Evolutionary conservation across 2,329 filamentous ascomycete genomes (phyloP).

Genomic region (Huntiella bhutanensis): DNA sequence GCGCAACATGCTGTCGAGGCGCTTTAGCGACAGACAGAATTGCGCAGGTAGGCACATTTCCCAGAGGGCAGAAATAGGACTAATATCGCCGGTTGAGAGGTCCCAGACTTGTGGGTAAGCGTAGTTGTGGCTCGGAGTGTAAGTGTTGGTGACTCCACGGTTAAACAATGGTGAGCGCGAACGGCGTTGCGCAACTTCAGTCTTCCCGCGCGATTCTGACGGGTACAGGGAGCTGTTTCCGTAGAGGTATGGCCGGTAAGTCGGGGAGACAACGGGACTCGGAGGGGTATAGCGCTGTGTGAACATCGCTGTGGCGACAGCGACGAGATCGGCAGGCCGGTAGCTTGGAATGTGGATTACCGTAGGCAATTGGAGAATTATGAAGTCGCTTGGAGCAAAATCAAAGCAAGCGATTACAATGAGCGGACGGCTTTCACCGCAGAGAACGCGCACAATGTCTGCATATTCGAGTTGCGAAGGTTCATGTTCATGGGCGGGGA

Average conservation of each 20-base stretch:
- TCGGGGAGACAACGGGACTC: constrained; percentile 8
- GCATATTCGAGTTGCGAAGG: constrained; percentile 33
- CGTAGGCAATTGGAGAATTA: constrained; percentile 29
- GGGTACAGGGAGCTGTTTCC: neutral
- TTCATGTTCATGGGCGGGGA: constrained; percentile 25
- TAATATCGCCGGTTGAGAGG: constrained; percentile 20
- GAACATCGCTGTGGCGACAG: constrained; percentile 33
- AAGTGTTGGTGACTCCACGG: neutral
- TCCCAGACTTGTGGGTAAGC: constrained; percentile 22
- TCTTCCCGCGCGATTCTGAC: neutral
- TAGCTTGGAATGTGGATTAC: constrained; percentile 32
- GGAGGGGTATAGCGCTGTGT: constrained; percentile 13
- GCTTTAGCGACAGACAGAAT: constrained; percentile 26
- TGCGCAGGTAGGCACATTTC: constrained; percentile 23
- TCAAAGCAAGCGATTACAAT: constrained; percentile 34
- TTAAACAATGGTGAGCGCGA: neutral
- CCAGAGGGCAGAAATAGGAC: constrained; percentile 28
- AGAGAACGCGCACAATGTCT: constrained; percentile 21
- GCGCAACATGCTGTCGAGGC: constrained; percentile 28
- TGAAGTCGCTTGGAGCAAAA: constrained; percentile 21
- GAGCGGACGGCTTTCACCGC: constrained; percentile 30
- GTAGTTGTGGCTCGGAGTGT: constrained; percentile 19
- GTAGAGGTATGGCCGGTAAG: neutral
- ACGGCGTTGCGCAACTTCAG: neutral
- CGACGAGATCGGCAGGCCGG: constrained; percentile 26